phyloP scores from a whole-genome alignment of 345 rosid species.

The Pseudoturritis turrita region DNA sequence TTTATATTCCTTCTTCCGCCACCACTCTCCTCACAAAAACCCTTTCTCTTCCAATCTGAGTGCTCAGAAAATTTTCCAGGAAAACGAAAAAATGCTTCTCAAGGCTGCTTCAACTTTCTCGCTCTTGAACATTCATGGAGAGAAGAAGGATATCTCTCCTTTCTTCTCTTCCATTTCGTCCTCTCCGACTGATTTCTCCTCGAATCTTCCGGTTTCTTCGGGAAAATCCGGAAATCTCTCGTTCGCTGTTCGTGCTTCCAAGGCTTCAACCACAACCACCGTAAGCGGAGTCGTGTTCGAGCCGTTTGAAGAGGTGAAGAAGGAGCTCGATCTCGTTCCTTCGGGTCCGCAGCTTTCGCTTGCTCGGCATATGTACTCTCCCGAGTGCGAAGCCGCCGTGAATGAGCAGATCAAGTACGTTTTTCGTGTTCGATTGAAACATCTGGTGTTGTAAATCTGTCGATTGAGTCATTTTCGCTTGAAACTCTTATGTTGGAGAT shows the following conservation, averaged over 20 bases:
- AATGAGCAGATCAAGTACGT: slow-evolving; percentile 82
- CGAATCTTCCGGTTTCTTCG: slow-evolving; percentile 15
- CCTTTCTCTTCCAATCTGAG: not conserved
- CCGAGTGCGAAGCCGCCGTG: slow-evolving; percentile 61
- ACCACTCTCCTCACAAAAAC: slow-evolving; percentile 1
- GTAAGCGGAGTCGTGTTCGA: slow-evolving; percentile 39
- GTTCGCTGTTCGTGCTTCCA: slow-evolving; percentile 23
- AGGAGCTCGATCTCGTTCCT: slow-evolving; percentile 56
- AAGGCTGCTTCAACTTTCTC: slow-evolving; percentile 43
- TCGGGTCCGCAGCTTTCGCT: slow-evolving; percentile 44
- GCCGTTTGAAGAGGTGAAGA: slow-evolving; percentile 78
- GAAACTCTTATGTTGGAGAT: not conserved
- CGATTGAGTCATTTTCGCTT: not conserved
- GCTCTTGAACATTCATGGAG: slow-evolving; percentile 29
- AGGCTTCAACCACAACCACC: slow-evolving; percentile 3
- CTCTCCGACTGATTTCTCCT: not conserved
- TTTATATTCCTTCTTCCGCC: slow-evolving; percentile 20
- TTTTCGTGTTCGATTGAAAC: not conserved
- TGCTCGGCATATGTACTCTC: slow-evolving; percentile 55
- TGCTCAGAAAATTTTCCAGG: not conserved
- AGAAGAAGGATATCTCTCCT: slow-evolving; percentile 14
- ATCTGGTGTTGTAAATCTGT: not conserved
- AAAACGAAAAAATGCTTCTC: slow-evolving; percentile 39
- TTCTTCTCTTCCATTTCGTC: slow-evolving; percentile 20
- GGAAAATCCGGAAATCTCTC: slow-evolving; percentile 15